A percentile compares a stretch with the other conserved stretches of the same genome.
Conservation (phyloP, 805 yeast genomes). For the Schizosaccharomyces pombe region ASM294v3 CU329670.1:3734501-3735000, state of each 20-base stretch:
- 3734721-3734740: constrained; percentile 72
- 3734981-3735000: constrained; percentile 59
- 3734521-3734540: constrained; percentile 92
- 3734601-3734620: constrained; percentile 97
- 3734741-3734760: constrained; percentile 68
- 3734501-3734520: constrained; percentile 60
- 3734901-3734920: constrained; percentile 98
- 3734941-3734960: constrained; percentile 43
- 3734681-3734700: constrained; percentile 91
- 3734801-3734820: constrained; percentile 58
- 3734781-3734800: constrained; percentile 98
- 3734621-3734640: constrained; percentile 98
- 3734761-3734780: constrained; percentile 89
- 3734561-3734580: constrained; percentile 95
- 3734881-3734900: constrained; percentile 86
- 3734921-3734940: constrained; percentile 59
- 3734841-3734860: constrained; percentile 84
- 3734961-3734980: constrained; percentile 11
- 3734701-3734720: constrained; percentile 90
- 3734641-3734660: constrained; percentile 98
- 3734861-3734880: constrained; percentile 66
- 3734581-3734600: constrained; percentile 96
- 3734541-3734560: constrained; percentile 93
- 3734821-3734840: constrained; percentile 75
- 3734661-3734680: constrained; percentile 65